phyloP scores from a whole-genome alignment of 2,329 filamentous ascomycete species.

The Apiospora sp. region DNA sequence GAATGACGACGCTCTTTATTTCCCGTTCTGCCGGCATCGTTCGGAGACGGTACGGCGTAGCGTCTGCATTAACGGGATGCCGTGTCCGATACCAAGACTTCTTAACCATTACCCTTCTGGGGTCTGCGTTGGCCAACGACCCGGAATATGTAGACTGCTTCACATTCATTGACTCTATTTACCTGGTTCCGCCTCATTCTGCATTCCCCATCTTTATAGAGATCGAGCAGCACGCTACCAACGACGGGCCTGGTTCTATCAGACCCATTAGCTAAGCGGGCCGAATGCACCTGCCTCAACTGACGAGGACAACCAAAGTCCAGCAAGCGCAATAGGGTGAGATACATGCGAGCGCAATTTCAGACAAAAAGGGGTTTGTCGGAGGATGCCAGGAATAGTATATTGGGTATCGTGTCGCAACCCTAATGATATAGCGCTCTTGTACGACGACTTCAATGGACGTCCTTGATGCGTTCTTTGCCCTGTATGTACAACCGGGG shows the following conservation, averaged over 20 bases:
- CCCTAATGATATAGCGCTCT: background rate
- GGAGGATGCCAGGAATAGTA: background rate
- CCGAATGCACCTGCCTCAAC: background rate
- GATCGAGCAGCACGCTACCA: background rate
- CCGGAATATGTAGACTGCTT: background rate
- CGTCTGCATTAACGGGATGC: background rate
- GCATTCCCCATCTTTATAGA: slow-evolving; percentile 7
- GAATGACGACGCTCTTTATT: background rate
- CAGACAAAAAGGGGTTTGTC: background rate
- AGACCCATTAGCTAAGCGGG: background rate
- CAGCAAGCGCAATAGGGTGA: background rate
- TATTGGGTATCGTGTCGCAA: background rate
- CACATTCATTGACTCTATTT: background rate
- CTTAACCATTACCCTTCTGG: background rate
- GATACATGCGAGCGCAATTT: background rate
- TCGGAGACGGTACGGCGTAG: background rate
- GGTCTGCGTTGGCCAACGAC: background rate
- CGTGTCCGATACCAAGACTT: background rate
- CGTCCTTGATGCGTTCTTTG: background rate
- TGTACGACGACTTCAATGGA: background rate
- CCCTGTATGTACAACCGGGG: background rate
- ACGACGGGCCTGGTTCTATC: background rate
- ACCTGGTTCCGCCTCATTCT: slow-evolving; percentile 9
- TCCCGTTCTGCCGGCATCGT: background rate
- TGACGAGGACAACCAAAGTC: background rate